Percentiles rank a stretch among this genome's conserved stretches.
These are phyloP conservation scores for Pseudozyma pruni DNA, from an alignment of 1,284 basidiomycete species.

Conservation along the genomic window DNA sequence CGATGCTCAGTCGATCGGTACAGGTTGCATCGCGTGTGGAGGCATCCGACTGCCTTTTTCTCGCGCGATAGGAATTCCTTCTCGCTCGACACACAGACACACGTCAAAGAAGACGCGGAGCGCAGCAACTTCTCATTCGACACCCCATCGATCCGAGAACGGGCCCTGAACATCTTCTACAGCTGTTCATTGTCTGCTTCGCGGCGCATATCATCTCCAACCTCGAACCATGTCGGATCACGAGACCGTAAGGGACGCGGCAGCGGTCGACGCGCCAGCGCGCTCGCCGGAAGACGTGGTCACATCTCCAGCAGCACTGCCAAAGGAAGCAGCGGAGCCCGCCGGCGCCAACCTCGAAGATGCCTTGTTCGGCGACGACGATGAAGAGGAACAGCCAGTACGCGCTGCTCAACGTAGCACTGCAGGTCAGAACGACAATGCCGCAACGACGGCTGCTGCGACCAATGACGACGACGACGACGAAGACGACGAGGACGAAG, in stretches of 20 bases:
- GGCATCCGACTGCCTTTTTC: not conserved
- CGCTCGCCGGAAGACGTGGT: not conserved
- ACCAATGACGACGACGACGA: conserved; percentile 30
- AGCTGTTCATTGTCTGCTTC: not conserved
- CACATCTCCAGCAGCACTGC: not conserved
- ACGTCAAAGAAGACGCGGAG: conserved; percentile 3
- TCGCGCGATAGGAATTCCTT: conserved; percentile 47
- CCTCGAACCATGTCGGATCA: conserved; percentile 38
- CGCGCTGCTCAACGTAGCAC: conserved; percentile 13
- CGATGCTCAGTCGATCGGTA: too few species aligned
- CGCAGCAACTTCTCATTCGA: conserved; percentile 3
- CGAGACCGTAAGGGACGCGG: conserved; percentile 11
- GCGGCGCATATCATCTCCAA: not conserved
- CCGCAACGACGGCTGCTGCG: not conserved
- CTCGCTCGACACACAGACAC: not conserved
- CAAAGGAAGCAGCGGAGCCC: not conserved
- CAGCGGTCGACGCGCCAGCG: conserved; percentile 1
- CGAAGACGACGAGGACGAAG: conserved; percentile 47
- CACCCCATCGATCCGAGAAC: not conserved
- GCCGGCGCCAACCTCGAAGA: conserved; percentile 33
- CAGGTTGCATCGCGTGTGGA: too few species aligned
- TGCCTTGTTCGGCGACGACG: conserved; percentile 50
- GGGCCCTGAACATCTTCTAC: not conserved
- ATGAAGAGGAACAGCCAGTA: conserved; percentile 37
- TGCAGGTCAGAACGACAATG: conserved; percentile 2